Conservation (phyloP, 2,329 filamentous ascomycete genomes). For the Fusarium sulawesiense region DNA sequence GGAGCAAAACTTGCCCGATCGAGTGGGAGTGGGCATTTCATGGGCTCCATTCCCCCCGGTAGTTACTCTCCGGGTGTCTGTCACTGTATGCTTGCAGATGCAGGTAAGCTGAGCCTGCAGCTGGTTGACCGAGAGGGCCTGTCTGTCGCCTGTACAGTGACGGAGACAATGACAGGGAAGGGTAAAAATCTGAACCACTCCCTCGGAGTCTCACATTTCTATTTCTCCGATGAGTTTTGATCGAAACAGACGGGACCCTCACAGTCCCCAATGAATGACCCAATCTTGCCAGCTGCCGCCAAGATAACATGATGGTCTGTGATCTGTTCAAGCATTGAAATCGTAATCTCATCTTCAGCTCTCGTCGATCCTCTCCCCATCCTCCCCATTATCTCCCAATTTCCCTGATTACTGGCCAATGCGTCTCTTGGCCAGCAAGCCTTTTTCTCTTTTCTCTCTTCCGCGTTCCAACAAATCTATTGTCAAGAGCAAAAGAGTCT, state of each 20-base stretch:
- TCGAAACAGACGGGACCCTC: background rate
- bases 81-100: background rate
- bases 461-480: background rate
- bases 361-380: background rate
- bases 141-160: background rate
- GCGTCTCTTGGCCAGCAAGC: constrained; percentile 2
- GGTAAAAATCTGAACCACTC: constrained; percentile 1
- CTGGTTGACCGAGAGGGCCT: background rate
- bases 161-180: background rate
- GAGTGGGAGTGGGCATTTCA: background rate
- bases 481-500: background rate
- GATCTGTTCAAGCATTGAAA: background rate
- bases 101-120: background rate
- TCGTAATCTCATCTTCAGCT: constrained; percentile 9
- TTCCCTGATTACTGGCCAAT: background rate
- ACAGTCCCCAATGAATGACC: background rate
- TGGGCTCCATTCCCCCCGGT: background rate
- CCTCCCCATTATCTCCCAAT: background rate
- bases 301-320: background rate
- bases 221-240: background rate
- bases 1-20: constrained; percentile 13
- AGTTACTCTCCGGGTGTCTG: background rate
- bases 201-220: background rate
- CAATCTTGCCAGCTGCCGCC: background rate
- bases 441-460: background rate